A percentile compares a stretch with the other conserved stretches of the same genome.
Conservation (phyloP, 2,329 filamentous ascomycete genomes). For the Diaporthe ilicicola region DNA sequence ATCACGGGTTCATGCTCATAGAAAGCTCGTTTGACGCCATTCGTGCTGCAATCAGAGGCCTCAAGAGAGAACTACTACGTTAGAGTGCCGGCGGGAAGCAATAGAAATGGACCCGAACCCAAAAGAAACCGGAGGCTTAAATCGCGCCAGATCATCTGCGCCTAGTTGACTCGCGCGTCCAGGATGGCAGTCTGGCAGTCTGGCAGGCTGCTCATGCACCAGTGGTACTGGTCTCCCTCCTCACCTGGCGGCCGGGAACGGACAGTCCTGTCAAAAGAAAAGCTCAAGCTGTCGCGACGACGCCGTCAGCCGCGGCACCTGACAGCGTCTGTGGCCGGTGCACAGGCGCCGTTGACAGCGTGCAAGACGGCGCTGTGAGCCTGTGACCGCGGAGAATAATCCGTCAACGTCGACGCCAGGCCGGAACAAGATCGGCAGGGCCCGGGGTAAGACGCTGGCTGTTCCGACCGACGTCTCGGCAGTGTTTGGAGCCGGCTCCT, state of each 20-base stretch:
- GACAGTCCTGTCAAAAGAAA: background rate
- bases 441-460: background rate
- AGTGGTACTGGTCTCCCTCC: background rate
- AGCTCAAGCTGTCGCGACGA: background rate
- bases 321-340: background rate
- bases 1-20: background rate
- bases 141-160: slow-evolving; percentile 3
- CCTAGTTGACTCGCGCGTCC: slow-evolving; percentile 14
- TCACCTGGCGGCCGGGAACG: background rate
- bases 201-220: background rate
- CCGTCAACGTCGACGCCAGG: background rate
- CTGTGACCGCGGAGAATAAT: background rate
- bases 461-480: slow-evolving; percentile 19
- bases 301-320: background rate
- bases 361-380: background rate
- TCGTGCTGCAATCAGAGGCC: too few relatives aligned
- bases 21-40: background rate
- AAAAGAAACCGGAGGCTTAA: background rate
- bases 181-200: too few relatives aligned
- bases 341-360: background rate
- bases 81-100: background rate
- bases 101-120: background rate
- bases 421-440: slow-evolving; percentile 8
- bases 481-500: slow-evolving; percentile 18
- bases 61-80: background rate